Conservation (phyloP, 768 basidiomycete species). For the Mycena vulgaris region DNA sequence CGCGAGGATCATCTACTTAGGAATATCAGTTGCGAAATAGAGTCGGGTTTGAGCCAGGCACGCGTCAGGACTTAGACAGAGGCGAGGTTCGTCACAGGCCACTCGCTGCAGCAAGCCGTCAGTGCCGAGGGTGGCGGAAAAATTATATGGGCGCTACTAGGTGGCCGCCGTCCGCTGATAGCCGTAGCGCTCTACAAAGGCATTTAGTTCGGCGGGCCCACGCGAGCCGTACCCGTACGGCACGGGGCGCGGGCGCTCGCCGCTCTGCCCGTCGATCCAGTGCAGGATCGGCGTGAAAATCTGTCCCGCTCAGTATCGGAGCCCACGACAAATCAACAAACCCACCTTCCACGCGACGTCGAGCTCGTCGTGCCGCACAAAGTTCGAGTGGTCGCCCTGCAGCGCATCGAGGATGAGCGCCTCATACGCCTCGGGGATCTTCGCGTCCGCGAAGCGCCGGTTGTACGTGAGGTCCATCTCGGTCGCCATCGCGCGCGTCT, state of each 20-base stretch:
- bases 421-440: conserved; percentile 98
- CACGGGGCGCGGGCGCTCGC: conserved; percentile 77
- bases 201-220: conserved; percentile 87
- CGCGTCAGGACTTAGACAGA: conserved; percentile 11
- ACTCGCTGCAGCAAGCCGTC: conserved; percentile 11
- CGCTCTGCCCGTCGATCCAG: conserved; percentile 91
- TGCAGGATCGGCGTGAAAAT: conserved; percentile 97
- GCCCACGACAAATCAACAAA: neutral
- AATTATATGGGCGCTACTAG: conserved; percentile 71
- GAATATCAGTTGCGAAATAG: neutral
- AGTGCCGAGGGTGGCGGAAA: neutral
- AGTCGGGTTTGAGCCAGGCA: too few species aligned
- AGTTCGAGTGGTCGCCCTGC: conserved; percentile 98
- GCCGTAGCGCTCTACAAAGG: conserved; percentile 81
- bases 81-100: conserved; percentile 33
- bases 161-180: conserved; percentile 76
- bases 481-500: conserved; percentile 91
- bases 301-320: conserved; percentile 54
- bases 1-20: neutral
- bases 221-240: conserved; percentile 94
- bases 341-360: conserved; percentile 97
- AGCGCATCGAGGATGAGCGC: conserved; percentile 95
- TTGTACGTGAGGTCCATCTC: conserved; percentile 99
- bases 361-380: conserved; percentile 97
- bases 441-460: conserved; percentile 89